phyloP scores from a whole-genome alignment of 2,329 filamentous ascomycete genomes.

The Fusarium austroafricanum region DNA sequence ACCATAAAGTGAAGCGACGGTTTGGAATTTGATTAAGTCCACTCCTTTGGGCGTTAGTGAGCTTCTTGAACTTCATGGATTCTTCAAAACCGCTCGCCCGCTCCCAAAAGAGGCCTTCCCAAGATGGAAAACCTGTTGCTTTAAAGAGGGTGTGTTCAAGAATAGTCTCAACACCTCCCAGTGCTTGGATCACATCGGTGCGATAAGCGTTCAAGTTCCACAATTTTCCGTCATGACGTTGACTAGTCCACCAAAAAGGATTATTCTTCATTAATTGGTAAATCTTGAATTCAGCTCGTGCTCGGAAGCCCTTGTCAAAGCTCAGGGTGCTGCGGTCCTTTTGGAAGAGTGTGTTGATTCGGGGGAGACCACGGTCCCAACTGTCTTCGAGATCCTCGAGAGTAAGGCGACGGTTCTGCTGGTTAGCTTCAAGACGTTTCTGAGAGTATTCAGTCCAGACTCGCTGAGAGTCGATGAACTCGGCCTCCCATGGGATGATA shows the following conservation, averaged over 20 bases:
- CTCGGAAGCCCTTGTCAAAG: conserved; percentile 98
- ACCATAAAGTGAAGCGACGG: conserved; percentile 98
- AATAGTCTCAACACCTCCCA: conserved; percentile 97
- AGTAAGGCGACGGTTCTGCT: conserved; percentile 94
- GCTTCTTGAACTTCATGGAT: conserved; percentile 97
- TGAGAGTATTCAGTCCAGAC: conserved; percentile 99
- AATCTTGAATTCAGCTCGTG: conserved; percentile 95
- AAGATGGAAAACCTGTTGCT: conserved; percentile 94
- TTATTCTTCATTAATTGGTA: conserved; percentile 99
- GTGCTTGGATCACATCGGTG: conserved; percentile 95
- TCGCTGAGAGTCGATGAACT: conserved; percentile 98
- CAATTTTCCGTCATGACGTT: conserved; percentile 94
- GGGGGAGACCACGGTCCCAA: conserved; percentile 96
- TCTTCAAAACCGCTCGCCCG: conserved; percentile 57
- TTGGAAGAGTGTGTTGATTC: conserved; percentile 99
- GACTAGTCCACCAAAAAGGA: conserved; percentile 99
- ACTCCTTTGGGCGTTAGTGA: conserved; percentile 95
- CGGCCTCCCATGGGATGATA: conserved; percentile 98
- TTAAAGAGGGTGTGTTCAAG: conserved; percentile 97
- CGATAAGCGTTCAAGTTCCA: conserved; percentile 98
- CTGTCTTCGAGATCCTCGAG: conserved; percentile 97
- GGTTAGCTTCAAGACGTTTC: conserved; percentile 95
- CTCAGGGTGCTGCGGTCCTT: conserved; percentile 97
- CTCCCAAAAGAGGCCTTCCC: conserved; percentile 97
- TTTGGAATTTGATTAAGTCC: conserved; percentile 99